Percentiles rank a stretch among this genome's conserved stretches.
Evolutionary conservation across 1,284 basidiomycete genomes (phyloP).

Genomic region (Cryptococcus deneoformans): DNA sequence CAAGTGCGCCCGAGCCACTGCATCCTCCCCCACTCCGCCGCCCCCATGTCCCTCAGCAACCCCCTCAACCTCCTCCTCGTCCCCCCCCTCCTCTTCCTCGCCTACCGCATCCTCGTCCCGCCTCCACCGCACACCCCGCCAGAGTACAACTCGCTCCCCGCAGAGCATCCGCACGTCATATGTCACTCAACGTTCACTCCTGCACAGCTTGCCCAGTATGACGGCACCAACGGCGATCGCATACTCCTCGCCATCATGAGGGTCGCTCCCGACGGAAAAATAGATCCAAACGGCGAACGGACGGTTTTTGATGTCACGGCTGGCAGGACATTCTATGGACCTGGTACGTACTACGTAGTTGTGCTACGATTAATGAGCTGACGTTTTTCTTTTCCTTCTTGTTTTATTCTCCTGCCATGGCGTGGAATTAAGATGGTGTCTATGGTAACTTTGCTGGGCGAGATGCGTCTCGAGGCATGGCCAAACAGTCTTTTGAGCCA

Average conservation of each 20-base stretch:
- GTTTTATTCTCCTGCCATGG: too few species aligned
- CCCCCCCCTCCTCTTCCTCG: slow-evolving; percentile 72
- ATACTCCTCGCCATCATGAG: slow-evolving; percentile 85
- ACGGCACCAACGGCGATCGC: slow-evolving; percentile 59
- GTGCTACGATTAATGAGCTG: slow-evolving; percentile 29
- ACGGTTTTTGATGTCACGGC: slow-evolving; percentile 88
- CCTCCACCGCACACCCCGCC: slow-evolving; percentile 42
- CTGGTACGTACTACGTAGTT: slow-evolving; percentile 55
- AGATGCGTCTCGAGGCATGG: slow-evolving; percentile 93
- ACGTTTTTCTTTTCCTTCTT: neutral
- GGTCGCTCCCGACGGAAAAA: slow-evolving; percentile 24
- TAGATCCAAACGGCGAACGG: slow-evolving; percentile 59
- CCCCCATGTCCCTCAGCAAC: slow-evolving; percentile 37
- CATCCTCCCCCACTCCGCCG: too few species aligned
- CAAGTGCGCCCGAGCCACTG: too few species aligned
- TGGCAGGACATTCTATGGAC: slow-evolving; percentile 88
- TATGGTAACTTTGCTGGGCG: slow-evolving; percentile 96
- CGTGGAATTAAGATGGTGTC: slow-evolving; percentile 66
- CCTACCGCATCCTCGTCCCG: slow-evolving; percentile 70
- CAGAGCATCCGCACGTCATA: slow-evolving; percentile 69
- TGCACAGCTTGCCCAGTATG: slow-evolving; percentile 64
- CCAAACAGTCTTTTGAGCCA: slow-evolving; percentile 89
- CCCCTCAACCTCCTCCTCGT: slow-evolving; percentile 61
- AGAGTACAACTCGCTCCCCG: slow-evolving; percentile 78
- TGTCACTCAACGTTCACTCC: slow-evolving; percentile 74